A percentile compares a stretch with the other conserved stretches of the same genome.
Conservation (phyloP, 306 rosid genomes). For the Rubus parviflorus region DNA sequence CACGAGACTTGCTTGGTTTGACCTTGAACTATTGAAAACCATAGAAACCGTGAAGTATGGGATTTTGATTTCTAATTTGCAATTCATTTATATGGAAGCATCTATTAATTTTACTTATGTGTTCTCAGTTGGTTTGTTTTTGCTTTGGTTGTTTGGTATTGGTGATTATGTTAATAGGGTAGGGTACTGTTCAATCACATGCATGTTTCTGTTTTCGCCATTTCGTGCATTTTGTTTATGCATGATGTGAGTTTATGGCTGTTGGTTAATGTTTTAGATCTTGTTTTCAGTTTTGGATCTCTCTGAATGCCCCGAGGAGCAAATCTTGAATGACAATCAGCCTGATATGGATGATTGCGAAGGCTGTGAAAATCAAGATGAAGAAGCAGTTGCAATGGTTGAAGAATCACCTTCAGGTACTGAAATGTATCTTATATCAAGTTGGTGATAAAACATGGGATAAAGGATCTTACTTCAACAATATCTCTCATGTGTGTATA, state of each 20-base stretch:
- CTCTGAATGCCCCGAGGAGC: constrained; percentile 69
- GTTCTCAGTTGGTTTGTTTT: not conserved
- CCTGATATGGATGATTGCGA: constrained; percentile 75
- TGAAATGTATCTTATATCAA: constrained; percentile 4
- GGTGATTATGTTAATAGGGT: not conserved
- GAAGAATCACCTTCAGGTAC: constrained; percentile 84
- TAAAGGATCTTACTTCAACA: not conserved
- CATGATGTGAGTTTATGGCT: constrained; percentile 6
- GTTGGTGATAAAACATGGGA: not conserved
- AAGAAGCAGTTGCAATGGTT: constrained; percentile 76
- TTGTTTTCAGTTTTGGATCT: constrained; percentile 53
- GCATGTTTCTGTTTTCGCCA: not conserved
- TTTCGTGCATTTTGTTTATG: constrained; percentile 12
- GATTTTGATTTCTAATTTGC: not conserved
- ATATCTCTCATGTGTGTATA: not conserved
- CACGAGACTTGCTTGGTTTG: not conserved
- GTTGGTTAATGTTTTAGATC: constrained; percentile 12
- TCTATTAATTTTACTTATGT: not conserved
- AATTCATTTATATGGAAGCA: not conserved
- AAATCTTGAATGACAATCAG: constrained; percentile 65
- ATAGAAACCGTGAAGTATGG: not conserved
- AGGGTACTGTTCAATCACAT: not conserved
- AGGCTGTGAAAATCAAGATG: constrained; percentile 70
- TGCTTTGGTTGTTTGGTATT: not conserved
- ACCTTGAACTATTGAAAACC: not conserved